phyloP scores from a whole-genome alignment of 352 stramenopile genomes.

The Globisporangium abappressorium region DNA sequence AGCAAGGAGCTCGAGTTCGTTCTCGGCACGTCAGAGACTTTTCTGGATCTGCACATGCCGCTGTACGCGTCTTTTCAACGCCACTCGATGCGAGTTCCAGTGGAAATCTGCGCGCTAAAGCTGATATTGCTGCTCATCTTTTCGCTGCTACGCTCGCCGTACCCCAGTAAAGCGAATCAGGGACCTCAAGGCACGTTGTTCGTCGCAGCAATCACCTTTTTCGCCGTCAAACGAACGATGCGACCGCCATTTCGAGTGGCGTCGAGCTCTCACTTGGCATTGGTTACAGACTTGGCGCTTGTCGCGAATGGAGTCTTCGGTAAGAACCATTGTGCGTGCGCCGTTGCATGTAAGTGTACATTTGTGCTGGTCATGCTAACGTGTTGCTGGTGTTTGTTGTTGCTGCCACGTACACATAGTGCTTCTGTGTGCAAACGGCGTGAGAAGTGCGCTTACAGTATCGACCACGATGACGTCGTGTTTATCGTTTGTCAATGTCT shows the following conservation, averaged over 20 bases:
- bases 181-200: slow-evolving; percentile 50
- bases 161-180: slow-evolving; percentile 38
- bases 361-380: background rate
- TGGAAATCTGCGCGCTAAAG: slow-evolving; percentile 47
- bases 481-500: slow-evolving; percentile 45
- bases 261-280: slow-evolving; percentile 34
- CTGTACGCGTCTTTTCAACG: slow-evolving; percentile 45
- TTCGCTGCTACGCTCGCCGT: slow-evolving; percentile 41
- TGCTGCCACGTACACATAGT: slow-evolving; percentile 23
- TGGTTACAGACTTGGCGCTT: slow-evolving; percentile 37
- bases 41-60: slow-evolving; percentile 56
- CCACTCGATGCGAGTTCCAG: slow-evolving; percentile 26
- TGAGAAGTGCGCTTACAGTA: slow-evolving; percentile 62
- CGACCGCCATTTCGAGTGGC: slow-evolving; percentile 31
- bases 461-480: slow-evolving; percentile 47
- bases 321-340: slow-evolving; percentile 18
- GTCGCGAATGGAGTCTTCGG: slow-evolving; percentile 48
- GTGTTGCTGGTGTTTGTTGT: background rate
- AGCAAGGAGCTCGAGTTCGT: slow-evolving; percentile 58
- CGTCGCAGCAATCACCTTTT: slow-evolving; percentile 24
- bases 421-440: slow-evolving; percentile 49
- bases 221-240: slow-evolving; percentile 26
- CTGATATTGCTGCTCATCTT: slow-evolving; percentile 47
- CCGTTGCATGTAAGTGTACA: background rate
- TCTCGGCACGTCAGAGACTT: slow-evolving; percentile 49